These are phyloP conservation scores for Periconia sp. DNA, from an alignment of 2,329 filamentous ascomycete species.

Conservation along the genomic window DNA sequence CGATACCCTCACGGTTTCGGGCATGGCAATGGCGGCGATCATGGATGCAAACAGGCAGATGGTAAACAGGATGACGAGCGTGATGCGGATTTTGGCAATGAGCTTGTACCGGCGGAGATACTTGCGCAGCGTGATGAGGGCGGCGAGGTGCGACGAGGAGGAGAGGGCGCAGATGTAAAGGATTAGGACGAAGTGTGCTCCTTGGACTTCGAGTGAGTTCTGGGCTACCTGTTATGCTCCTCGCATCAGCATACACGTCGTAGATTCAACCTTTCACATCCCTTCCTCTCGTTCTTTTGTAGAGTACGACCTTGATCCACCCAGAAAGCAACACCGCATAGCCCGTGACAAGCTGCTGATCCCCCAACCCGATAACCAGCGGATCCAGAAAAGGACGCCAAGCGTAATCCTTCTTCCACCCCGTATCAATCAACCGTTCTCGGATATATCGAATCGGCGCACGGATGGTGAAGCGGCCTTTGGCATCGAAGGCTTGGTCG, in stretches of 20 bases:
- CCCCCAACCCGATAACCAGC: slow-evolving; percentile 32
- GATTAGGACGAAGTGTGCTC: slow-evolving; percentile 34
- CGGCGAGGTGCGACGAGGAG: slow-evolving; percentile 34
- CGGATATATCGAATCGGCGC: slow-evolving; percentile 25
- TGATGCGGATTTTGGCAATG: slow-evolving; percentile 30
- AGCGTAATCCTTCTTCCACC: slow-evolving; percentile 34
- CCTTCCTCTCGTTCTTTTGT: neutral
- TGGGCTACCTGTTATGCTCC: slow-evolving; percentile 20
- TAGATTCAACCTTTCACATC: neutral
- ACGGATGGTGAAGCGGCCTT: slow-evolving; percentile 22
- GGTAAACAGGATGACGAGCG: slow-evolving; percentile 29
- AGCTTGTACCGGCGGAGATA: slow-evolving; percentile 33
- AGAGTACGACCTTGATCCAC: slow-evolving; percentile 27
- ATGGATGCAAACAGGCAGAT: slow-evolving; percentile 29
- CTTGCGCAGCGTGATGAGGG: slow-evolving; percentile 33
- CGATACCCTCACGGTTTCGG: slow-evolving; percentile 6
- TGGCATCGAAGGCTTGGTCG: slow-evolving; percentile 30
- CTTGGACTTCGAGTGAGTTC: slow-evolving; percentile 26
- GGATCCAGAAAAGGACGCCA: slow-evolving; percentile 34
- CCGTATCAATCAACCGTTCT: slow-evolving; percentile 25
- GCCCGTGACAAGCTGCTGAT: slow-evolving; percentile 36
- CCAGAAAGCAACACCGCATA: slow-evolving; percentile 34
- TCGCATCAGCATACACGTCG: no score
- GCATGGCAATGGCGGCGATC: slow-evolving; percentile 26
- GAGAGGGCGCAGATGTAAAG: slow-evolving; percentile 35